Base-by-base conservation (phyloP, 495 filamentous ascomycete genomes). In the Trichoderma asperelloides region DNA sequence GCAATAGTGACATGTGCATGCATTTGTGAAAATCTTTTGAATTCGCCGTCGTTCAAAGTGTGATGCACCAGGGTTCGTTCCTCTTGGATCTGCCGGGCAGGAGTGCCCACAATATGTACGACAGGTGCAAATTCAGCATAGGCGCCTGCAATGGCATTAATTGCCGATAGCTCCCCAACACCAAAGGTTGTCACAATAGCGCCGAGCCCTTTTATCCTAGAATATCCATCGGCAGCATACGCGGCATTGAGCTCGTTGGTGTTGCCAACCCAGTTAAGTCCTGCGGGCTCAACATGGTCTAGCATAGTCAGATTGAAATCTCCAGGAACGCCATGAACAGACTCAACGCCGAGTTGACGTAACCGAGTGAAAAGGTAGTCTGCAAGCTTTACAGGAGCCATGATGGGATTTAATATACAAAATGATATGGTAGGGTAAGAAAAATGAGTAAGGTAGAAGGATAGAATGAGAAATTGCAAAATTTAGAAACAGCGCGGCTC, bases 161-260 rank as follows among this genome's bases (percentile, higher is more conserved):
- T 75, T 1, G 87, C 85, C 12, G 82, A 86, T 51, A 91, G 78
- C 72, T 91, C 88, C 37, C 88, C 88, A 0, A 89, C 88, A 25
- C 87, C 88, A 68, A 89, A 90, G 8, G 88, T 91, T 1, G 88
- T 90, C 62, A 91, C 78, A 25, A 89, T 67, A 28, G 86, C 88
- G 57, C 79, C 77, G 18, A 87, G 85, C 51, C 87, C 88, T 33
- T 88, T 88, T 57, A 88, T 77, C 55, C 87, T 84, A 21, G 88
- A 87, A 75, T 91, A 90, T 37, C 88, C 88, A 75, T 91, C 88
- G 55, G 87, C 87, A 7, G 88, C 87, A 70, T 90, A 91, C 28
- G 86, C 87, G 0, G 70, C 68, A 28, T 69, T 74, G 40, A 80
- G 75, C 71, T 90, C 88, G 77, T 89, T 90, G 69, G 81, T 84